phyloP scores from a whole-genome alignment of 2,329 filamentous ascomycete species.

The Thielaviopsis euricoi region DNA sequence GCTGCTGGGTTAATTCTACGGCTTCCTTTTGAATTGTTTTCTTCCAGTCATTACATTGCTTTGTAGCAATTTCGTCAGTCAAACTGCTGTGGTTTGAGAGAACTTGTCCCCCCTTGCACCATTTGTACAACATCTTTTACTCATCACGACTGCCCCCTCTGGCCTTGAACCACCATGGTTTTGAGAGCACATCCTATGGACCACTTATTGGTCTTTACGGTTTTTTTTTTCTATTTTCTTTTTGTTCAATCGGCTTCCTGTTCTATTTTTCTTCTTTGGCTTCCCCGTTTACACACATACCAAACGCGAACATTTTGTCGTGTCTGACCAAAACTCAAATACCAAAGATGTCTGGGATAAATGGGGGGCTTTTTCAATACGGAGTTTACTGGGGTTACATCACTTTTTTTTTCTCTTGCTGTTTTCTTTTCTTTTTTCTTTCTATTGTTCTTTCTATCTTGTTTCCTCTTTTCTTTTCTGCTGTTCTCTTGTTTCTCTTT shows the following conservation, averaged over 20 bases:
- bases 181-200: background rate
- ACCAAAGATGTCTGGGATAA: background rate
- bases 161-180: background rate
- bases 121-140: background rate
- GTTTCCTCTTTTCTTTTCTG: background rate
- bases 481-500: background rate
- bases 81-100: background rate
- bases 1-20: background rate
- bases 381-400: background rate
- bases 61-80: background rate
- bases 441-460: conserved; percentile 1
- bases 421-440: background rate
- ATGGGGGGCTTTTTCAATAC: background rate
- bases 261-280: background rate
- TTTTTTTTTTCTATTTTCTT: background rate
- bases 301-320: background rate
- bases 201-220: background rate
- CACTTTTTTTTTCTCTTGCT: background rate
- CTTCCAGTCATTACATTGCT: background rate
- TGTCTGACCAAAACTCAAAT: background rate
- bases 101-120: background rate
- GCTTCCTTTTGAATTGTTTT: background rate
- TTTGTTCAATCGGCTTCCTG: background rate
- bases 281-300: background rate
- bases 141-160: background rate